Conservation (phyloP, 2,329 filamentous ascomycete genomes). For the Elsinoe perseae region DNA sequence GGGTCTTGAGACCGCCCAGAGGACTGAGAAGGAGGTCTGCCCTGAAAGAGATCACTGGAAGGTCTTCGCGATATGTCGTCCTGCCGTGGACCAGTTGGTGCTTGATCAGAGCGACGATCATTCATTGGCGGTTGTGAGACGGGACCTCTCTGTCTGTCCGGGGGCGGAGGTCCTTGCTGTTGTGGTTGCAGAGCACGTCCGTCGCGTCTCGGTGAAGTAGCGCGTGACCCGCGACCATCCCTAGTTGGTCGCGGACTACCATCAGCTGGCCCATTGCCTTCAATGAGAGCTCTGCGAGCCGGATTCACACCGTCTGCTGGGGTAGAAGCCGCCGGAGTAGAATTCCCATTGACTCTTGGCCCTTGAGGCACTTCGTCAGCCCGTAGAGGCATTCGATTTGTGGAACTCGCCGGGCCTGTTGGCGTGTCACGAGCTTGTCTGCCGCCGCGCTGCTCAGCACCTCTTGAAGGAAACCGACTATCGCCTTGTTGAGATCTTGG, state of each 20-base stretch:
- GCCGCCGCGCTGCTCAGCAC: background rate
- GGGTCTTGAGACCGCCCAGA: slow-evolving; percentile 31
- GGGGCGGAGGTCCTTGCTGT: slow-evolving; percentile 29
- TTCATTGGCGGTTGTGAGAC: slow-evolving; percentile 21
- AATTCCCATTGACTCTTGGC: background rate
- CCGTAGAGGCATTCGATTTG: background rate
- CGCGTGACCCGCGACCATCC: slow-evolving; percentile 23
- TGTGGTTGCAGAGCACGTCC: slow-evolving; percentile 31
- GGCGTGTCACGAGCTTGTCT: background rate
- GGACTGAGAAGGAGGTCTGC: background rate
- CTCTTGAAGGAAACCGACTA: background rate
- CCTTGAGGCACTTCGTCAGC: background rate
- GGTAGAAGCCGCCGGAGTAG: background rate
- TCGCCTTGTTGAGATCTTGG: background rate
- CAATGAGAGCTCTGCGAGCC: slow-evolving; percentile 37
- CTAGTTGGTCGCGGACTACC: slow-evolving; percentile 20
- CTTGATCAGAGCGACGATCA: slow-evolving; percentile 32
- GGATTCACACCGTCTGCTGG: slow-evolving; percentile 31
- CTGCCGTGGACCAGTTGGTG: slow-evolving; percentile 48
- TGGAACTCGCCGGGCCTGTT: background rate
- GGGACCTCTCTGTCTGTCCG: slow-evolving; percentile 30
- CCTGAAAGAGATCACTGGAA: background rate
- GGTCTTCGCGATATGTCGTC: slow-evolving; percentile 4
- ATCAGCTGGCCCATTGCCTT: slow-evolving; percentile 27
- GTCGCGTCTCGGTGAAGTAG: slow-evolving; percentile 23